A percentile compares a stretch with the other conserved stretches of the same genome.
phyloP scores from a whole-genome alignment of 2,329 filamentous ascomycete genomes.

The Verticillium tricorpus region DNA sequence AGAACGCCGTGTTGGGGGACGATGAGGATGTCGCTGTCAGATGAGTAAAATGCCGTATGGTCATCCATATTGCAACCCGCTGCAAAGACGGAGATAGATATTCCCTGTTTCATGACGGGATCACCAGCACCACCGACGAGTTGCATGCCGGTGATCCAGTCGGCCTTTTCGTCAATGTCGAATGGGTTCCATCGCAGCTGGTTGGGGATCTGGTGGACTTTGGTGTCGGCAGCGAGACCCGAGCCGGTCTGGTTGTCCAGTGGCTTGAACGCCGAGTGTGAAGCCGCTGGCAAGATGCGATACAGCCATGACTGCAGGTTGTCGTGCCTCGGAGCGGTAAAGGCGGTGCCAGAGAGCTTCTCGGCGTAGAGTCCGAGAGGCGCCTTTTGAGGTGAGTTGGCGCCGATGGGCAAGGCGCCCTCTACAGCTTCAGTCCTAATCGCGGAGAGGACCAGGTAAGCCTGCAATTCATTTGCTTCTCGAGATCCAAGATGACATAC shows the following conservation, averaged over 20 bases:
- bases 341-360: conserved; percentile 57
- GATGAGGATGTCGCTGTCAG: conserved; percentile 63
- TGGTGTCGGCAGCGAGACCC: conserved; percentile 38
- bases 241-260: conserved; percentile 12
- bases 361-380: conserved; percentile 67
- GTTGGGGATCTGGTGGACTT: conserved; percentile 72
- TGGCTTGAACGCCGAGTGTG: conserved; percentile 36
- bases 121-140: conserved; percentile 67
- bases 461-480: conserved; percentile 5
- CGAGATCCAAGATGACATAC: conserved; percentile 32
- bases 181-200: conserved; percentile 82
- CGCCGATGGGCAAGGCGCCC: conserved; percentile 60
- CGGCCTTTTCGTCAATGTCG: conserved; percentile 48
- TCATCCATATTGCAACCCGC: conserved; percentile 63
- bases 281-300: conserved; percentile 50
- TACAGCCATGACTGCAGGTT: conserved; percentile 60
- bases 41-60: conserved; percentile 67
- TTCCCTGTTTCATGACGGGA: conserved; percentile 61
- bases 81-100: conserved; percentile 66
- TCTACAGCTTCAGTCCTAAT: conserved; percentile 59
- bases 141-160: conserved; percentile 44
- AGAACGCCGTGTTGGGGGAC: conserved; percentile 61
- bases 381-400: conserved; percentile 69
- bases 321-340: conserved; percentile 53
- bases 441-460: not conserved